phyloP scores from a whole-genome alignment of 208 protist species.

The Leishmania turanica region DNA sequence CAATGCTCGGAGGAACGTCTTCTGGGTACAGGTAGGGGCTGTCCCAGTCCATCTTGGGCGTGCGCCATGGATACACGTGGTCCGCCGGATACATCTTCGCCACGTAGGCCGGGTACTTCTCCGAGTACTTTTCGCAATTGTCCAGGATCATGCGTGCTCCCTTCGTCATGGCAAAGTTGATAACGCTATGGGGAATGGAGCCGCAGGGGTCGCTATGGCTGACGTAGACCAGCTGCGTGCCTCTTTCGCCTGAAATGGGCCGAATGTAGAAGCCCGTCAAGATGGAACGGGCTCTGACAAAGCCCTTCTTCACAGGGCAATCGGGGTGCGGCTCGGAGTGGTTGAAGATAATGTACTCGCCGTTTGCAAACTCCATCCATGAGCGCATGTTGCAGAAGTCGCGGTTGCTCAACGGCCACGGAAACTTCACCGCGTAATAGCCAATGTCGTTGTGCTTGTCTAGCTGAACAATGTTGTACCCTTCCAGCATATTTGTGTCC shows the following conservation, averaged over 20 bases:
- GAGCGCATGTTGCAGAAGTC: conserved; percentile 93
- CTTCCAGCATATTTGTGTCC: conserved; percentile 89
- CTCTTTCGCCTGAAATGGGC: conserved; percentile 37
- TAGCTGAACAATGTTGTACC: conserved; percentile 83
- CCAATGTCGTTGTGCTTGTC: conserved; percentile 90
- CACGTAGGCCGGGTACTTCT: conserved; percentile 61
- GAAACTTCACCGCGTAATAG: conserved; percentile 90
- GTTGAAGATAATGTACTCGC: conserved; percentile 93
- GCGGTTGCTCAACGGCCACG: conserved; percentile 84
- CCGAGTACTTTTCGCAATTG: conserved; percentile 69
- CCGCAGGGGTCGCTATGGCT: conserved; percentile 89
- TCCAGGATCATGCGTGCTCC: conserved; percentile 57
- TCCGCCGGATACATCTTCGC: conserved; percentile 57
- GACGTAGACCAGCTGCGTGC: conserved; percentile 76
- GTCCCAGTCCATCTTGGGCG: conserved; percentile 82
- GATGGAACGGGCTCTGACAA: conserved; percentile 83
- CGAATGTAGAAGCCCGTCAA: conserved; percentile 85
- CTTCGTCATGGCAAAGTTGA: conserved; percentile 83
- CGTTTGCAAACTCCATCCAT: conserved; percentile 92
- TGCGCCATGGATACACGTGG: conserved; percentile 73
- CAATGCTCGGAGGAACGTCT: conserved; percentile 34
- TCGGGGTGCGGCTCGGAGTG: conserved; percentile 81
- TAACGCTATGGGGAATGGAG: conserved; percentile 76
- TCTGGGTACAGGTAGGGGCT: conserved; percentile 66
- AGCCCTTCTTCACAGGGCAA: conserved; percentile 78